Evolutionary conservation across 2,329 filamentous ascomycete species (phyloP).

Genomic region (Sordariomycetes sp.): DNA sequence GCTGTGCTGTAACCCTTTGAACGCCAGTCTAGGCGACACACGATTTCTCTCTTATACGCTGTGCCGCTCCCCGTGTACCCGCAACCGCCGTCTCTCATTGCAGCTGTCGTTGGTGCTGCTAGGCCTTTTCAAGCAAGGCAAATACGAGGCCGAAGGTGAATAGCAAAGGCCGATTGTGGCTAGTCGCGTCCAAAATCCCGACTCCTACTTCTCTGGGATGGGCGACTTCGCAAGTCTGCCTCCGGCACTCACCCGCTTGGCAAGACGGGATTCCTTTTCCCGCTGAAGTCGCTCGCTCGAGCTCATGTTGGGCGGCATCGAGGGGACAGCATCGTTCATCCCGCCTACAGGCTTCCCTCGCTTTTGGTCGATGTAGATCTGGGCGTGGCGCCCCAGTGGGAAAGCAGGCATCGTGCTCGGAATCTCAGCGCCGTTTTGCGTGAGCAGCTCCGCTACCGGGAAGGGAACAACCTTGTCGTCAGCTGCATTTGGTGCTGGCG

Average conservation of each 20-base stretch:
- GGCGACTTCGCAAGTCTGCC: conserved; percentile 60
- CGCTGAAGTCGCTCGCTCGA: conserved; percentile 41
- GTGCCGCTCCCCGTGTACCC: too few relatives aligned
- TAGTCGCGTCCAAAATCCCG: conserved; percentile 28
- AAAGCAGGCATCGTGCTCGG: conserved; percentile 69
- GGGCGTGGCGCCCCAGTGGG: conserved; percentile 71
- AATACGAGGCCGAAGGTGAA: too few relatives aligned
- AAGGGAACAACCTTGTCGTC: conserved; percentile 58
- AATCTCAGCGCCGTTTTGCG: conserved; percentile 91
- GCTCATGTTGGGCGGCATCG: conserved; percentile 41
- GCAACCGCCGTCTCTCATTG: too few relatives aligned
- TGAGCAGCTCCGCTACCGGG: conserved; percentile 78
- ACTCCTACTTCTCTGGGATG: conserved; percentile 52
- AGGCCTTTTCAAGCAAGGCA: too few relatives aligned
- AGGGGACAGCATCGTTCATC: conserved; percentile 50
- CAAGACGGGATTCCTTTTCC: conserved; percentile 60
- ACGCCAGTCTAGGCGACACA: too few relatives aligned
- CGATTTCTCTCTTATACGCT: too few relatives aligned
- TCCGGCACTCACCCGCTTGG: conserved; percentile 73
- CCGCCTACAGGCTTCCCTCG: conserved; percentile 34
- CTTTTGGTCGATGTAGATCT: conserved; percentile 78
- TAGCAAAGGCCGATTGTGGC: conserved; percentile 26
- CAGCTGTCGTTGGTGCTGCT: too few relatives aligned
- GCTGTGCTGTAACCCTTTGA: too few relatives aligned
- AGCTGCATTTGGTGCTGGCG: conserved; percentile 29